Evolutionary conservation across 495 filamentous ascomycete species (phyloP).

Genomic region (Rusavskia elegans): DNA sequence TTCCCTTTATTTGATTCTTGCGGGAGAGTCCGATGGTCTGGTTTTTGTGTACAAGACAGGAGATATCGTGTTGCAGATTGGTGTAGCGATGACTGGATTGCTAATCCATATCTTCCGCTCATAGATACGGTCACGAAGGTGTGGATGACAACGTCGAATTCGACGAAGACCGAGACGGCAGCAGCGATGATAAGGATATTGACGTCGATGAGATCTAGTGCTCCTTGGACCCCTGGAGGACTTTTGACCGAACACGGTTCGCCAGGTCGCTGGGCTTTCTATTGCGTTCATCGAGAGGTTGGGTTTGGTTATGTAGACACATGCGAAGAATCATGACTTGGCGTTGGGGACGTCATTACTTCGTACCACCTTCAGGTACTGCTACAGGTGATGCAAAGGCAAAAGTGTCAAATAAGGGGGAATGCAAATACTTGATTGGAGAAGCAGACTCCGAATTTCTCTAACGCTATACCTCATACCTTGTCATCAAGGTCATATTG

Average conservation of each 20-base stretch:
- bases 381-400: neutral
- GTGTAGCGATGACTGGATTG: neutral
- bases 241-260: too few relatives aligned
- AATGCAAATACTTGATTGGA: too few relatives aligned
- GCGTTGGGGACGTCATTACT: neutral
- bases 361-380: neutral
- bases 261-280: too few relatives aligned
- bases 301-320: conserved; percentile 11
- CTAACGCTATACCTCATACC: too few relatives aligned
- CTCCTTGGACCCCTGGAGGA: too few relatives aligned
- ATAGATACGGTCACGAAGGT: conserved; percentile 35
- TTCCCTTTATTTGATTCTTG: neutral
- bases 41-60: too few relatives aligned
- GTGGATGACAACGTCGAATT: conserved; percentile 45
- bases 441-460: too few relatives aligned
- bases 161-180: conserved; percentile 39
- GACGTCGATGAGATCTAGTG: conserved; percentile 43
- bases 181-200: conserved; percentile 42
- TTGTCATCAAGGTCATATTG: too few relatives aligned
- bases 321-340: neutral
- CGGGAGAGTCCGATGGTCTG: too few relatives aligned
- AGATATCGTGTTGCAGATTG: neutral
- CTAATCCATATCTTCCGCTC: neutral
- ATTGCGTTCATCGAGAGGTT: too few relatives aligned
- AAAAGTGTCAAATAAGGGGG: too few relatives aligned